These are phyloP conservation scores for Cladosporium sphaerospermum DNA, from an alignment of 2,329 filamentous ascomycete species.

Conservation along the genomic window DNA sequence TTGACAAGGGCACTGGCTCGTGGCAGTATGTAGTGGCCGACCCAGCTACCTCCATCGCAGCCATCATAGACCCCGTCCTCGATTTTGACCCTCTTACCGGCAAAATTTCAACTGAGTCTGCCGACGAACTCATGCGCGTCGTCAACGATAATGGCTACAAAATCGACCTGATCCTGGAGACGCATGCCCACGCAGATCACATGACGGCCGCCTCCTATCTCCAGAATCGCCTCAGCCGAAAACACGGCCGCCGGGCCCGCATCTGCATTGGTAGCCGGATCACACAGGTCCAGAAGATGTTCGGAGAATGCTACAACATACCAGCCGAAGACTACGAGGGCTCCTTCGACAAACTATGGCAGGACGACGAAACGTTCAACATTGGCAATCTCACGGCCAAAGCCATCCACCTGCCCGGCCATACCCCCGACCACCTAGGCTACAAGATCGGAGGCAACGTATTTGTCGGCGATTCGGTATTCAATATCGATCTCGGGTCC, in stretches of 20 bases:
- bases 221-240: slow-evolving; percentile 37
- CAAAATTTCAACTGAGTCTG: slow-evolving; percentile 45
- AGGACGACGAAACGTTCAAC: slow-evolving; percentile 48
- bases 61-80: slow-evolving; percentile 58
- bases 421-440: slow-evolving; percentile 56
- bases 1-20: slow-evolving; percentile 31
- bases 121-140: slow-evolving; percentile 46
- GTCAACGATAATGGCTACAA: slow-evolving; percentile 42
- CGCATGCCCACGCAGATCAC: slow-evolving; percentile 57
- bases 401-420: slow-evolving; percentile 53
- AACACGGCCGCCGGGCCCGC: slow-evolving; percentile 33
- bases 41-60: slow-evolving; percentile 41
- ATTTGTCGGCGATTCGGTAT: slow-evolving; percentile 32
- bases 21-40: slow-evolving; percentile 59
- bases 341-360: slow-evolving; percentile 49
- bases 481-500: slow-evolving; percentile 30
- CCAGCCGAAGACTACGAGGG: slow-evolving; percentile 36
- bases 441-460: slow-evolving; percentile 48
- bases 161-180: slow-evolving; percentile 53
- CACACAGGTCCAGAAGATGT: slow-evolving; percentile 44
- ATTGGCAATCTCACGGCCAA: slow-evolving; percentile 44
- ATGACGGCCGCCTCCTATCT: slow-evolving; percentile 55
- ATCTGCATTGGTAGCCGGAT: slow-evolving; percentile 55
- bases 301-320: slow-evolving; percentile 46
- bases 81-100: slow-evolving; percentile 47